Percentiles rank a stretch among this genome's conserved stretches.
Evolutionary conservation across 352 stramenopile genomes (phyloP).

Genomic region (Phytophthora parvispora): DNA sequence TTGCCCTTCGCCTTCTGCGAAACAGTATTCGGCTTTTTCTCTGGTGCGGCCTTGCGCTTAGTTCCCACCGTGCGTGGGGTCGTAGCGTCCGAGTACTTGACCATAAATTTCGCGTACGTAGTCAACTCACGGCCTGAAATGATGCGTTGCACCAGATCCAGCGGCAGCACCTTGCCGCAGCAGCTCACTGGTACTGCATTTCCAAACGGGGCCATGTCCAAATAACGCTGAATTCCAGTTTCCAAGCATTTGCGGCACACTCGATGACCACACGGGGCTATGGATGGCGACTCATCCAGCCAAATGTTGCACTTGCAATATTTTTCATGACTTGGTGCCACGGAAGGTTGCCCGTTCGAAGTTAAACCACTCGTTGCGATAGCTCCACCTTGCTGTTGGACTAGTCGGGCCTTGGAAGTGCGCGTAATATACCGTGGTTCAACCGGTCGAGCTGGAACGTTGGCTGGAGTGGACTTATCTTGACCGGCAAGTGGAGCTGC

Average conservation of each 20-base stretch:
- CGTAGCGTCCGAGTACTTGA: slow-evolving; percentile 10
- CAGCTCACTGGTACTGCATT: slow-evolving; percentile 45
- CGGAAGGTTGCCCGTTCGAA: background rate
- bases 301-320: slow-evolving; percentile 18
- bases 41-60: slow-evolving; percentile 24
- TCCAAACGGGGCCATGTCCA: slow-evolving; percentile 29
- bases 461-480: background rate
- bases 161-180: slow-evolving; percentile 38
- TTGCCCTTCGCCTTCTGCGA: slow-evolving; percentile 20
- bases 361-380: background rate
- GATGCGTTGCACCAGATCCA: slow-evolving; percentile 43
- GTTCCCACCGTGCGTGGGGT: slow-evolving; percentile 2
- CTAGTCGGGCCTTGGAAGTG: background rate
- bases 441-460: background rate
- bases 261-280: slow-evolving; percentile 27
- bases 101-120: slow-evolving; percentile 46
- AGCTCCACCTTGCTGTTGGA: background rate
- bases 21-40: background rate
- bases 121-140: slow-evolving; percentile 27
- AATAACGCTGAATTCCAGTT: slow-evolving; percentile 29
- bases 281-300: background rate
- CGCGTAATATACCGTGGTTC: slow-evolving; percentile 20
- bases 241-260: slow-evolving; percentile 51
- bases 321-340: background rate
- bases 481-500: background rate